A percentile compares a stretch with the other conserved stretches of the same genome.
Conservation (phyloP, 345 rosid species). For the Alliaria petiolata region DNA sequence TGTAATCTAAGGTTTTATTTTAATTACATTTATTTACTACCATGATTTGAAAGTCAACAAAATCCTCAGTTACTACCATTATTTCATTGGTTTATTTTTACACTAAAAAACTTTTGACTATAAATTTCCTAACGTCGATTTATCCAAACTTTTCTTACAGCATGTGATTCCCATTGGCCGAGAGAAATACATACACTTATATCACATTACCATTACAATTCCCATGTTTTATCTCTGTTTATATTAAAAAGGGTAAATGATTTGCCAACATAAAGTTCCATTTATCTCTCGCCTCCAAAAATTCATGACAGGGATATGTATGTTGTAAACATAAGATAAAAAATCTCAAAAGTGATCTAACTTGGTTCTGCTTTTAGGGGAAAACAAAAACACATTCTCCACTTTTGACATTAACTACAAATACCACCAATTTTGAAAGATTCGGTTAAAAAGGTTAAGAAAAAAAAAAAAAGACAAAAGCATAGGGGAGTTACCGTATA, state of each 20-base stretch:
- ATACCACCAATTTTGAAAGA: too few relatives aligned
- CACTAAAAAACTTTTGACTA: too few relatives aligned
- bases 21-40: not conserved
- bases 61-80: not conserved
- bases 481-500: slow-evolving; percentile 26
- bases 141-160: too few relatives aligned
- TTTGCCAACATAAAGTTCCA: not conserved
- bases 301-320: slow-evolving; percentile 11
- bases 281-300: slow-evolving; percentile 19
- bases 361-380: slow-evolving; percentile 6
- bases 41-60: not conserved
- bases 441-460: not conserved
- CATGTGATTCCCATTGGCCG: not conserved
- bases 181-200: not conserved
- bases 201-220: not conserved
- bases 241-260: not conserved
- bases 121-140: too few relatives aligned
- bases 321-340: not conserved
- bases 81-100: too few relatives aligned
- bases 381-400: slow-evolving; percentile 6
- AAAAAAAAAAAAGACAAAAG: not conserved
- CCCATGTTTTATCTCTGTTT: not conserved
- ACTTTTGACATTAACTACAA: slow-evolving; percentile 24
- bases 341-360: not conserved
- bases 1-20: too few relatives aligned